Evolutionary conservation across 129 eudicot genomes (phyloP).

Genomic region (Escallonia rubra): DNA sequence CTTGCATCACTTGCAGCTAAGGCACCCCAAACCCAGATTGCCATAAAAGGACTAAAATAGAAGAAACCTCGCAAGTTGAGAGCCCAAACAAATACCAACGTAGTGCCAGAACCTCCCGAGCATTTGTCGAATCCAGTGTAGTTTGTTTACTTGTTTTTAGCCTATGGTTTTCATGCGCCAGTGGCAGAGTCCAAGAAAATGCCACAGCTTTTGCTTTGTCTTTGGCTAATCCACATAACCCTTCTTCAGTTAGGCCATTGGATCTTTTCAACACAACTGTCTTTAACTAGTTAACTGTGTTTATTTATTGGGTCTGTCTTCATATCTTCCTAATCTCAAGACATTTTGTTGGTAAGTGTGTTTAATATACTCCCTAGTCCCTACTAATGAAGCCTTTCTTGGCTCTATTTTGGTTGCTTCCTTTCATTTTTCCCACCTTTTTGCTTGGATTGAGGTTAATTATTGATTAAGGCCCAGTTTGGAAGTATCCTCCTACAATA

Average conservation of each 20-base stretch:
- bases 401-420: neutral
- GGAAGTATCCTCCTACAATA: too few species aligned
- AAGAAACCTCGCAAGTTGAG: slow-evolving; percentile 7
- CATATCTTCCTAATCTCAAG: too few species aligned
- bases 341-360: neutral
- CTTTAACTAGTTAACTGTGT: neutral
- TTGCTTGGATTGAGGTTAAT: too few species aligned
- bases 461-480: too few species aligned
- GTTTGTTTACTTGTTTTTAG: slow-evolving; percentile 26
- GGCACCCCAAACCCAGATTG: neutral
- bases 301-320: too few species aligned
- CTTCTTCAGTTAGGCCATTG: neutral
- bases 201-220: slow-evolving; percentile 15
- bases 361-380: neutral
- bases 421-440: too few species aligned
- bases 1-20: slow-evolving; percentile 18
- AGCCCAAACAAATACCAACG: slow-evolving; percentile 19
- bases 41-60: neutral
- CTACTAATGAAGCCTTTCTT: neutral
- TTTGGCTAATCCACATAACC: slow-evolving; percentile 1
- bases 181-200: slow-evolving; percentile 20
- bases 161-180: slow-evolving; percentile 19
- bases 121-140: slow-evolving; percentile 34
- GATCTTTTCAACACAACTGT: neutral
- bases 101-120: slow-evolving; percentile 13